Percentiles rank a stretch among this genome's conserved stretches.
Evolutionary conservation across 805 yeast genomes (phyloP).

Genomic region (Starmerella cellae): DNA sequence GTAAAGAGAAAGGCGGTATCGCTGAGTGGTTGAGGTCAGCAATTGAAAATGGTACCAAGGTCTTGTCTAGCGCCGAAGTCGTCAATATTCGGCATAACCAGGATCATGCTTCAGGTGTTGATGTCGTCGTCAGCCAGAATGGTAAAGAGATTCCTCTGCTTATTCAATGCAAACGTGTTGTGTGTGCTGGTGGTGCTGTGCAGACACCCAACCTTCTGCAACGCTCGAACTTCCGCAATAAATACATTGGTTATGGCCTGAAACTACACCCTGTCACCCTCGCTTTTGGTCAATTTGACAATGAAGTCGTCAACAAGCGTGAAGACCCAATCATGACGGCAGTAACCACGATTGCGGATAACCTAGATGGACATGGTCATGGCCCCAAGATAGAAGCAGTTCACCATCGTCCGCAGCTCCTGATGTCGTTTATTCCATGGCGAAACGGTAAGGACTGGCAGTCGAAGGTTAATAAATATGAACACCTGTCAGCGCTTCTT

Average conservation of each 20-base stretch:
- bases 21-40: constrained; percentile 41
- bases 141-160: constrained; percentile 5
- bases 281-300: constrained; percentile 33
- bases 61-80: constrained; percentile 37
- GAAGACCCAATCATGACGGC: constrained; percentile 39
- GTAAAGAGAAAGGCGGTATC: constrained; percentile 37
- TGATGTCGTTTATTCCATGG: constrained; percentile 35
- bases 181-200: constrained; percentile 37
- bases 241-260: constrained; percentile 39
- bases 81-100: constrained; percentile 29
- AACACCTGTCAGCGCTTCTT: constrained; percentile 31
- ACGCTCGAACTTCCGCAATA: constrained; percentile 38
- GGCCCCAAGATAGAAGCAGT: constrained; percentile 42
- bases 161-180: constrained; percentile 35
- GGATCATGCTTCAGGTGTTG: constrained; percentile 37
- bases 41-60: constrained; percentile 33
- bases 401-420: constrained; percentile 34
- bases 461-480: constrained; percentile 29
- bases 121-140: constrained; percentile 27
- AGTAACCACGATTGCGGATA: constrained; percentile 35
- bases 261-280: constrained; percentile 39
- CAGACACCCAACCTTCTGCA: constrained; percentile 38
- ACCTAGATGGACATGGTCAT: constrained; percentile 40
- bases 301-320: constrained; percentile 30
- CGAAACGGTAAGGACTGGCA: constrained; percentile 28